Evolutionary conservation across 1,284 basidiomycete genomes (phyloP).

Genomic region (Apiotrichum akiyoshidainum): DNA sequence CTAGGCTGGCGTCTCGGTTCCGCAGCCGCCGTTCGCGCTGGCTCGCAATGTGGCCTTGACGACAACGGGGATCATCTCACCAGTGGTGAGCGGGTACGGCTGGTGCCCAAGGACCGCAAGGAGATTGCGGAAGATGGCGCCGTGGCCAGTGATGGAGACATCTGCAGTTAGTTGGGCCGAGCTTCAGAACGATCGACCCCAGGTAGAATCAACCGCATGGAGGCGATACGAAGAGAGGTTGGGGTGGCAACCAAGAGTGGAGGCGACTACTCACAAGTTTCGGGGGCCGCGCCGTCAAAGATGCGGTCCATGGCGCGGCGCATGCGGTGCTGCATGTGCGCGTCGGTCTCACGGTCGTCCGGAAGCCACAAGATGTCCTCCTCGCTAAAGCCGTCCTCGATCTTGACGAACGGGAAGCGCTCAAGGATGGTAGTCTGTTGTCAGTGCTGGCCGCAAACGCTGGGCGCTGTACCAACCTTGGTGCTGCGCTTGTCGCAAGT

Average conservation of each 20-base stretch:
- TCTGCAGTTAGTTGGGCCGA: conserved; percentile 24
- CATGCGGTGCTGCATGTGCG: conserved; percentile 59
- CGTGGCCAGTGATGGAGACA: conserved; percentile 53
- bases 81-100: conserved; percentile 45
- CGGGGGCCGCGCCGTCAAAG: conserved; percentile 54
- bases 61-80: conserved; percentile 50
- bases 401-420: conserved; percentile 61
- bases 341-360: conserved; percentile 63
- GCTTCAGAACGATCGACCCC: no score
- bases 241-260: no score
- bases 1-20: no score
- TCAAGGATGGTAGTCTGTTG: conserved; percentile 55
- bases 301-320: conserved; percentile 62
- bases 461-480: conserved; percentile 51
- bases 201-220: no score
- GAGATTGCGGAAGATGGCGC: conserved; percentile 49
- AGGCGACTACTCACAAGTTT: conserved; percentile 55
- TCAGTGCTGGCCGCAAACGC: not conserved
- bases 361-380: conserved; percentile 67
- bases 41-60: conserved; percentile 39
- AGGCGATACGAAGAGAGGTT: no score
- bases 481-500: conserved; percentile 46
- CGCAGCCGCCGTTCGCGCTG: not conserved
- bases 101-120: conserved; percentile 47
- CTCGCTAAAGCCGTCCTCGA: conserved; percentile 69